phyloP scores from a whole-genome alignment of 164 flowering plant genomes.

The Platanus orientalis region DNA sequence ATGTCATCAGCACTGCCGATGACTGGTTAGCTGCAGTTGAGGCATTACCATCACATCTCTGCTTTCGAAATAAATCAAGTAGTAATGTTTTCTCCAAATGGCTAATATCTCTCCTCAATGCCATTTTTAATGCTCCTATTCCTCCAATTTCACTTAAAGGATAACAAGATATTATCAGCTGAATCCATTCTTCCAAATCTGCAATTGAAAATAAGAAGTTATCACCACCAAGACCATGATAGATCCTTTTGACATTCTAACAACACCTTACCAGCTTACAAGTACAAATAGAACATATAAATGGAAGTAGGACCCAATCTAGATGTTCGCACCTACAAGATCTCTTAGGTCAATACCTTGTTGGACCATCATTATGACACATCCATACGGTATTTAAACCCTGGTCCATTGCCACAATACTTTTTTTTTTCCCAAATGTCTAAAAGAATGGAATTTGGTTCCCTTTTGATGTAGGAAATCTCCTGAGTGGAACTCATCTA shows the following conservation, averaged over 20 bases:
- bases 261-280: neutral
- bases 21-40: slow-evolving; percentile 30
- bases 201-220: slow-evolving; percentile 20
- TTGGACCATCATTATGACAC: too few species aligned
- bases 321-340: too few species aligned
- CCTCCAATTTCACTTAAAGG: slow-evolving; percentile 45
- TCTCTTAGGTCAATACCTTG: too few species aligned
- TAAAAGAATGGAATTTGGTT: neutral
- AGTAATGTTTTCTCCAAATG: slow-evolving; percentile 50
- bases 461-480: neutral
- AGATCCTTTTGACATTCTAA: neutral
- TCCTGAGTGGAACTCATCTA: neutral
- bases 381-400: too few species aligned
- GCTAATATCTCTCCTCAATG: slow-evolving; percentile 35
- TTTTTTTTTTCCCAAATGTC: too few species aligned
- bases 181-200: slow-evolving; percentile 82
- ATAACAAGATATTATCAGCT: slow-evolving; percentile 72
- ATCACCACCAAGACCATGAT: neutral
- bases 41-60: slow-evolving; percentile 32
- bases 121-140: slow-evolving; percentile 31
- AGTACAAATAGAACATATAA: neutral
- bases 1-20: slow-evolving; percentile 45
- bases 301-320: too few species aligned
- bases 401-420: neutral
- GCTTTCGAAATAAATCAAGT: slow-evolving; percentile 65